Base-by-base conservation (phyloP, 169 alveolate species). In the Cystoisospora suis region DNA sequence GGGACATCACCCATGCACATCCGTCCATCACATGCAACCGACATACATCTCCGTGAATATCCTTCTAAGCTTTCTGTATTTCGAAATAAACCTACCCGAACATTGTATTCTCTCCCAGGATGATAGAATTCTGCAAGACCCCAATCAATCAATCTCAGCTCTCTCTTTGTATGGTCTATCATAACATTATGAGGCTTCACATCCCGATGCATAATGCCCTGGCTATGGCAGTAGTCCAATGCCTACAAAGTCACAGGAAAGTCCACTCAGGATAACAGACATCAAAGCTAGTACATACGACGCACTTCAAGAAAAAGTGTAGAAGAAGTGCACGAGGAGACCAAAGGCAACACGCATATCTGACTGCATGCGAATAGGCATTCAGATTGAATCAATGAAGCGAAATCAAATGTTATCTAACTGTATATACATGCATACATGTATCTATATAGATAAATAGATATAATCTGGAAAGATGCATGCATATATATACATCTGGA, bases 91-190 rank as follows among this genome's bases (percentile, higher is more conserved):
- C 89, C 81, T 81, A 98, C 99, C 85, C 99, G 94, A 12, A 99
- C 99, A 93, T 99, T 99, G 95, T 98, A 99, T 91, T 98, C 99
- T 87, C 97, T 96, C n/a, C 97, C 98, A n/a, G 99, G 99, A 90
- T 97, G 99, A 89, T 99, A 99, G 95, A 97, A 99, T 95, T 99
- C 99, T 20, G 99, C 99, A 42, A 99, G 96, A 0, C 99, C 99
- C 99, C 99, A 99, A 93, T 99, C 99, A 88, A 99, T 98, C 44
- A 99, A 94, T 89, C 99, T 95, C 83, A 99, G 95, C 86, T 95
- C 94, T 27, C 90, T 72, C 72, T 86, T 93, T 77, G 94, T 96
- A 83, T 97, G 99, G 94, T 98, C 99, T 53, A 98, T 97, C 97
- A 98, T 98, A 46, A 98, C 98, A 95, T 99, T 99, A 91, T 98